These are phyloP conservation scores for Wickerhamiella dianesei DNA, from an alignment of 805 yeast species.

Conservation along the genomic window DNA sequence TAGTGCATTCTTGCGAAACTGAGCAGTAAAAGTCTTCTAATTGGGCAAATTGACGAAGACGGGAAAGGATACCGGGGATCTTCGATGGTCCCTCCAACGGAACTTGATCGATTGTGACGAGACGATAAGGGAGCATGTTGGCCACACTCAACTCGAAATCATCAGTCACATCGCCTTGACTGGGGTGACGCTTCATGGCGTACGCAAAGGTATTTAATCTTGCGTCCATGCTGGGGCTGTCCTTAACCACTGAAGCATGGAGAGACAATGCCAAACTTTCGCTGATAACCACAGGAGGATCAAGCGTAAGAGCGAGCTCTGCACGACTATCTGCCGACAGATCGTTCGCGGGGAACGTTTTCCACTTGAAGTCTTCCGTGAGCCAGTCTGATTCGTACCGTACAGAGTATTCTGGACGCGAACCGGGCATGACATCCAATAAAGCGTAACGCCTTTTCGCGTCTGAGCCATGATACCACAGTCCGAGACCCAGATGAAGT, in stretches of 20 bases:
- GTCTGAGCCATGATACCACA: constrained; percentile 21
- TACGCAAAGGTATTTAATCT: constrained; percentile 6
- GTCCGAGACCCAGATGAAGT: constrained; percentile 22
- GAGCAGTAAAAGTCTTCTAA: constrained; percentile 5
- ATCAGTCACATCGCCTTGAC: constrained; percentile 6
- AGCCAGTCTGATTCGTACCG: constrained; percentile 12
- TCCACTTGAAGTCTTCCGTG: constrained; percentile 14
- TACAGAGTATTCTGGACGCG: constrained; percentile 14
- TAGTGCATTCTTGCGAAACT: background rate
- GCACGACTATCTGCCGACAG: constrained; percentile 20
- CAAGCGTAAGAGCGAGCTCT: constrained; percentile 23
- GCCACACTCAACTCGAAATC: constrained; percentile 16
- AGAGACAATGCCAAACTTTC: constrained; percentile 9
- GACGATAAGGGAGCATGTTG: constrained; percentile 19
- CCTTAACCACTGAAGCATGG: constrained; percentile 8
- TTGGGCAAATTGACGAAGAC: constrained; percentile 15
- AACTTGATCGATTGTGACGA: constrained; percentile 19
- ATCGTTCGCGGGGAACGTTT: constrained; percentile 2
- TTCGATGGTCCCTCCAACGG: constrained; percentile 22
- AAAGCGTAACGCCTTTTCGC: constrained; percentile 12
- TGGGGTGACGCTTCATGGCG: constrained; percentile 12
- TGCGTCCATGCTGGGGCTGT: constrained; percentile 9
- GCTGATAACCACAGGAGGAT: constrained; percentile 25
- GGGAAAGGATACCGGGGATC: constrained; percentile 17
- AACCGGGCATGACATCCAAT: constrained; percentile 16